Conservation (phyloP, 768 basidiomycete genomes). For the Lactarius psammicola region DNA sequence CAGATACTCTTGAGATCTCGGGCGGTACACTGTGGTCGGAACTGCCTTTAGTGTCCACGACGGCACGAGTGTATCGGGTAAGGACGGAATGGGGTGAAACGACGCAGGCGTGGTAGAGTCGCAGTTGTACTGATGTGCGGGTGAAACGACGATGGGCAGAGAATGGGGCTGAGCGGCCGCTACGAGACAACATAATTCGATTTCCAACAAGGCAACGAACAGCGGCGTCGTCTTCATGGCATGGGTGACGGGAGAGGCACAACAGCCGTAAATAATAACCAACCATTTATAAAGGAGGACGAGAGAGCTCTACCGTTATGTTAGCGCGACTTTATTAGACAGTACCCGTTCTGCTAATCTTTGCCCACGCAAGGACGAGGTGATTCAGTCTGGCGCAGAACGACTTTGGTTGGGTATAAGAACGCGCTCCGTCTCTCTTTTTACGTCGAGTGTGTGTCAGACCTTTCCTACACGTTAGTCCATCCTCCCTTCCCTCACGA, state of each 20-base stretch:
- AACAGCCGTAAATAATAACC: conserved; percentile 24
- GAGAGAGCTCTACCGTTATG: conserved; percentile 1
- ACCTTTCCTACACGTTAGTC: conserved; percentile 60
- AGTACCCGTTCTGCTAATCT: conserved; percentile 58
- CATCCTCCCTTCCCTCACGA: too few relatives aligned
- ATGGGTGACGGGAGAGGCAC: background rate
- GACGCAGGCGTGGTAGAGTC: background rate
- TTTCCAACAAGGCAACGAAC: background rate
- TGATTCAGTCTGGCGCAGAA: conserved; percentile 72
- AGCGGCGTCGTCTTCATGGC: conserved; percentile 1
- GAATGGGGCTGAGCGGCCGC: conserved; percentile 4
- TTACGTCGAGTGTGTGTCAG: conserved; percentile 55
- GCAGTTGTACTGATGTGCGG: conserved; percentile 8
- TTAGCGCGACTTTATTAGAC: conserved; percentile 63
- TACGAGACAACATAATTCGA: background rate
- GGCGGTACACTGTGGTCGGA: conserved; percentile 60
- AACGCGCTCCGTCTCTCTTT: conserved; percentile 49
- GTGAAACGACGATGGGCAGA: conserved; percentile 11
- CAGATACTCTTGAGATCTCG: conserved; percentile 49
- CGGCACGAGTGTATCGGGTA: conserved; percentile 6
- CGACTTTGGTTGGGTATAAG: conserved; percentile 54
- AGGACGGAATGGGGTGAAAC: conserved; percentile 11
- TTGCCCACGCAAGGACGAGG: conserved; percentile 48
- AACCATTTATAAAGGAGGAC: background rate
- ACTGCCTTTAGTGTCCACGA: conserved; percentile 42